A percentile compares a stretch with the other conserved stretches of the same genome.
phyloP scores from a whole-genome alignment of 192 early-diverging fungal genomes.

The Thamnidium elegans region DNA sequence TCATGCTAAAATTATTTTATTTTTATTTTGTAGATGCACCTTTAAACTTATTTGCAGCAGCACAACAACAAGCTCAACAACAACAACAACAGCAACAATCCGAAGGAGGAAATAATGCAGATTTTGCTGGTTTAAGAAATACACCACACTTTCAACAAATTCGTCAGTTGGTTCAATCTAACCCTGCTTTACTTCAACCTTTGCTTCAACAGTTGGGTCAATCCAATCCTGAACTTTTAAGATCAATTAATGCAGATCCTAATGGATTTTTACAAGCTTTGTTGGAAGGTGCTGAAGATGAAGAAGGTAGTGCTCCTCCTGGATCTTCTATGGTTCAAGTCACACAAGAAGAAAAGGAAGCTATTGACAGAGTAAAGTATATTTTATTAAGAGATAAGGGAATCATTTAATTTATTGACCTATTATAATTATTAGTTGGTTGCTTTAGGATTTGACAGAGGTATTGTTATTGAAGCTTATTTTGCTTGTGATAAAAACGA shows the following conservation, averaged over 20 bases:
- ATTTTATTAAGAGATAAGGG: neutral
- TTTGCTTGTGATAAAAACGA: slow-evolving; percentile 98
- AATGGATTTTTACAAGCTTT: slow-evolving; percentile 79
- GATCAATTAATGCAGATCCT: slow-evolving; percentile 74
- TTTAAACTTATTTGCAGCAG: slow-evolving; percentile 62
- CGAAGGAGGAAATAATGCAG: slow-evolving; percentile 31
- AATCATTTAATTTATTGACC: neutral
- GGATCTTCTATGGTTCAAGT: slow-evolving; percentile 71
- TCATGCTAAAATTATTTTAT: neutral
- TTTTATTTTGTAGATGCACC: slow-evolving; percentile 31
- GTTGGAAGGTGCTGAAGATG: slow-evolving; percentile 58
- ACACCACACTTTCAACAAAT: slow-evolving; percentile 91
- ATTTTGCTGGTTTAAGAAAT: slow-evolving; percentile 60
- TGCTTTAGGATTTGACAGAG: slow-evolving; percentile 83
- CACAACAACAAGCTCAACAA: slow-evolving; percentile 34
- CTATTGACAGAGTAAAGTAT: slow-evolving; percentile 74
- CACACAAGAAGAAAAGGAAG: slow-evolving; percentile 85
- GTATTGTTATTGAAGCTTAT: slow-evolving; percentile 85
- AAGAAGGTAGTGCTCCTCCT: slow-evolving; percentile 42
- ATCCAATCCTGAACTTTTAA: slow-evolving; percentile 81
- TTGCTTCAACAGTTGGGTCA: slow-evolving; percentile 81
- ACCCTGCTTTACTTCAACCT: slow-evolving; percentile 85
- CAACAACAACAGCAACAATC: slow-evolving; percentile 31
- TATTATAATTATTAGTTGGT: slow-evolving; percentile 55
- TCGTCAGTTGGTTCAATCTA: slow-evolving; percentile 78